These are phyloP conservation scores for Amanita fuliginea DNA, from an alignment of 768 basidiomycete species.

Conservation along the genomic window DNA sequence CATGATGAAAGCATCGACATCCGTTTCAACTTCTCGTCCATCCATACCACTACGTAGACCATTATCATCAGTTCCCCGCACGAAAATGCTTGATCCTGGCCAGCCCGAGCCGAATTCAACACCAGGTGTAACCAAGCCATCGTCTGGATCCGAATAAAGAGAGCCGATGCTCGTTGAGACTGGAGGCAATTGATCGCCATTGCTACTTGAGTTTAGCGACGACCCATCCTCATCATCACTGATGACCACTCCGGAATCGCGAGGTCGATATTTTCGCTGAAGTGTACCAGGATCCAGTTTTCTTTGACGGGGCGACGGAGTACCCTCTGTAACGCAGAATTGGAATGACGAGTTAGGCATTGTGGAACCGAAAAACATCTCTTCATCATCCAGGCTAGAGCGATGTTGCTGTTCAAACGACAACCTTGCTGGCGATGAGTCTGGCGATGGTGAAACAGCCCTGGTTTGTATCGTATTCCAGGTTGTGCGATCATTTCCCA, in stretches of 20 bases:
- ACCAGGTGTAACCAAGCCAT: constrained; percentile 64
- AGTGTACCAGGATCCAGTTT: constrained; percentile 23
- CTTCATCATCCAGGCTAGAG: constrained; percentile 30
- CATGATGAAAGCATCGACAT: constrained; percentile 64
- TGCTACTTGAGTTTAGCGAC: constrained; percentile 13
- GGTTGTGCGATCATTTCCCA: constrained; percentile 19
- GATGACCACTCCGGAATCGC: constrained; percentile 54
- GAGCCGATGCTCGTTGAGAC: constrained; percentile 58
- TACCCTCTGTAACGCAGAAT: constrained; percentile 42
- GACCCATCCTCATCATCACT: constrained; percentile 46
- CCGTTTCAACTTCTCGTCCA: constrained; percentile 8
- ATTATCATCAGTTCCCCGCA: constrained; percentile 31
- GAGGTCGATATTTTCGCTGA: constrained; percentile 60
- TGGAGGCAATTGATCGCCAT: constrained; percentile 22
- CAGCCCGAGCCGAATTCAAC: constrained; percentile 44
- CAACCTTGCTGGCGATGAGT: constrained; percentile 32
- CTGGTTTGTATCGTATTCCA: constrained; percentile 33
- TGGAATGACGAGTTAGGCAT: constrained; percentile 42
- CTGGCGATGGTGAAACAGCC: constrained; percentile 32
- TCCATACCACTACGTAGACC: neutral
- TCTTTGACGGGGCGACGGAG: constrained; percentile 44
- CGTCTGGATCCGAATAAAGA: constrained; percentile 43
- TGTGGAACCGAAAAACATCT: constrained; percentile 41
- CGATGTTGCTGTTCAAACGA: constrained; percentile 13
- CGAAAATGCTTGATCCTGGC: constrained; percentile 37